Base-by-base conservation (phyloP, 768 basidiomycete genomes). In the Psilocybe azurescens region DNA sequence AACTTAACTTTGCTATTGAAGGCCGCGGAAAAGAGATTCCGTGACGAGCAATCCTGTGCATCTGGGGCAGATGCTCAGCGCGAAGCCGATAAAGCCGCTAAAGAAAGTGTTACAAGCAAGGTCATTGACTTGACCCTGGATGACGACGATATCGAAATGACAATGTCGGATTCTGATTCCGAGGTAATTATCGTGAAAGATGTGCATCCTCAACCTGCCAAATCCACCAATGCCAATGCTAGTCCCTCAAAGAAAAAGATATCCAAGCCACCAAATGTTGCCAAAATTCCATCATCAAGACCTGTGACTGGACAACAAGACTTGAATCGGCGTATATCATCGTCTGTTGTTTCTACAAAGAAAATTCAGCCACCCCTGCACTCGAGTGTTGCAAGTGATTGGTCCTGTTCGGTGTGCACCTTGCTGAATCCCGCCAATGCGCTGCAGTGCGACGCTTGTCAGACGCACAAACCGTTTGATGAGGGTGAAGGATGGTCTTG, bases 11-110 rank as follows among this genome's bases (percentile, higher is more conserved):
- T n/a, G n/a, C 52, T 20, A 41, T 49, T 44, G 30, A 68, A 97
- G 95, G 96, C 96, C 53, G 96, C 96, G 0, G 94, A 96, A 69
- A 82, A 90, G 58, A 79, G 96, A 64, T 78, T 81, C 11, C 76
- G 78, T 10, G 95, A 97, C 68, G 89, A 90, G 67, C 88, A 88
- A 69, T 74, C 83, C 0, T 98, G 96, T 65, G 91, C 82, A 2
- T 87, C 84, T 9, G 89, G 88, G 1, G 75, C 77, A n/a, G 63
- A 63, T 53, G 88, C 86, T 1, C 73, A 86, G 64, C 78, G 73
- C 2, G 91, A 92, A 72, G 88, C 87, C 1, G 84, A 81, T 18
- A 91, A 87, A 69, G 94, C 91, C 10, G 85, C 87, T 0, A 78
- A 84, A 57, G 82, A 89, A 50, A 91, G 91, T 68, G 77, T 87